Percentiles rank a stretch among this genome's conserved stretches.
Conservation (phyloP, 1,139 yeast genomes). For the Kodamaea alishanica region DNA sequence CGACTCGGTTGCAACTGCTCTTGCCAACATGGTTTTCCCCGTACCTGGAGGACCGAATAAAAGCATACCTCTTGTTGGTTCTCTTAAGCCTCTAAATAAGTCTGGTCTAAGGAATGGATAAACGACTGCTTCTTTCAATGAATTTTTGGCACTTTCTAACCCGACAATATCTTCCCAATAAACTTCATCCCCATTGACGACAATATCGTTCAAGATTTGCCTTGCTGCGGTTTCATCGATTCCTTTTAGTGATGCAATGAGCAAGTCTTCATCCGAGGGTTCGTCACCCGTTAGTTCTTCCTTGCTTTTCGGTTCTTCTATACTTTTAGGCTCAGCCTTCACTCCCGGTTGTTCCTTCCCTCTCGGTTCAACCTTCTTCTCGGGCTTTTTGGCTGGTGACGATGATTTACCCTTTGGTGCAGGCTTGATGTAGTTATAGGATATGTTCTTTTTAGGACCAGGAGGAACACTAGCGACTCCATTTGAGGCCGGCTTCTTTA, state of each 20-base stretch:
- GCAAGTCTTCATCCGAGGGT: slow-evolving; percentile 39
- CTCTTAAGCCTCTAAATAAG: slow-evolving; percentile 83
- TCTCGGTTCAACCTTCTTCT: slow-evolving; percentile 6
- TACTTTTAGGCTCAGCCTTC: slow-evolving; percentile 10
- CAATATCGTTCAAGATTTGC: slow-evolving; percentile 87
- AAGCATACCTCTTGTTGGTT: slow-evolving; percentile 95
- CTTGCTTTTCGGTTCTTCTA: slow-evolving; percentile 11
- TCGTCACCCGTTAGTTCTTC: slow-evolving; percentile 48
- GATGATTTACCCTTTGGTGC: slow-evolving; percentile 6
- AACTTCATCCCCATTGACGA: slow-evolving; percentile 91
- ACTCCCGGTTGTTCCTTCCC: slow-evolving; percentile 15
- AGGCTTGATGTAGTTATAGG: slow-evolving; percentile 27
- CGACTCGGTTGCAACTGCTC: slow-evolving; percentile 97
- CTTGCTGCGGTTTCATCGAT: slow-evolving; percentile 40
- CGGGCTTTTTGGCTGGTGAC: slow-evolving; percentile 4
- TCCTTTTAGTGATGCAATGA: slow-evolving; percentile 39
- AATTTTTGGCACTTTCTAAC: slow-evolving; percentile 79
- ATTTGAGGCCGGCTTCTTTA: slow-evolving; percentile 3
- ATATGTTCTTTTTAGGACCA: slow-evolving; percentile 18
- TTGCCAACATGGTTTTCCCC: slow-evolving; percentile 95
- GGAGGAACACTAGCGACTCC: slow-evolving; percentile 5
- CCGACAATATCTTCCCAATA: slow-evolving; percentile 98
- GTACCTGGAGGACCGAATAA: slow-evolving; percentile 98
- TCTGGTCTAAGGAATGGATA: slow-evolving; percentile 95
- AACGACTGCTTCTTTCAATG: slow-evolving; percentile 93